phyloP scores from a whole-genome alignment of 2,329 filamentous ascomycete genomes.

The Xylariaceae sp. region DNA sequence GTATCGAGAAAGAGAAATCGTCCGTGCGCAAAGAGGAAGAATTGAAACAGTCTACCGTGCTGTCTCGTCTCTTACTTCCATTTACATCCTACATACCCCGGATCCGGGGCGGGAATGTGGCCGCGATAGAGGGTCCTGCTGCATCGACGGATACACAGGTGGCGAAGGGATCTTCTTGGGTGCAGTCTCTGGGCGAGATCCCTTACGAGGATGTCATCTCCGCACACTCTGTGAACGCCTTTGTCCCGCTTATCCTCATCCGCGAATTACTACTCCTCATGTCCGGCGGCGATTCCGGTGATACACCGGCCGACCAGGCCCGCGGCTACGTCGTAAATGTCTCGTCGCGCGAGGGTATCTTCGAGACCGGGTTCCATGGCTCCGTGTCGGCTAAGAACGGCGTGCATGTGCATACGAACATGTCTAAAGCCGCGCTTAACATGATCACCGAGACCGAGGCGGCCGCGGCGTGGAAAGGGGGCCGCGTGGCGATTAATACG shows the following conservation, averaged over 20 bases:
- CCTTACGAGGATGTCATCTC: constrained; percentile 18
- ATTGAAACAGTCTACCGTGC: neutral
- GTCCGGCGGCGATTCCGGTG: neutral
- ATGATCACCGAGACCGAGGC: constrained; percentile 19
- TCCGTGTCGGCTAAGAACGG: constrained; percentile 6
- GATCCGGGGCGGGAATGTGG: constrained; percentile 1
- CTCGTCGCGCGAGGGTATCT: constrained; percentile 12
- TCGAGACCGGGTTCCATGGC: neutral
- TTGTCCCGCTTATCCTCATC: constrained; percentile 14
- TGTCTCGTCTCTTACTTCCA: neutral
- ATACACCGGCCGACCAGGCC: neutral
- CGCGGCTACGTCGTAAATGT: constrained; percentile 12
- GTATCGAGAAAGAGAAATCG: constrained; percentile 6
- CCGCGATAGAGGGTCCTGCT: constrained; percentile 4
- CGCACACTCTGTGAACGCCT: constrained; percentile 15
- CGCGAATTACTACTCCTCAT: constrained; percentile 14
- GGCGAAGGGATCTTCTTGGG: constrained; percentile 9
- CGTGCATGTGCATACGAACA: constrained; percentile 12
- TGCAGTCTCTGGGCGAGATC: constrained; percentile 13
- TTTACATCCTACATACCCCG: constrained; percentile 1
- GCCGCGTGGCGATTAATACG: constrained; percentile 13
- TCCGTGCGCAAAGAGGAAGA: constrained; percentile 2
- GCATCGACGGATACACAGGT: neutral
- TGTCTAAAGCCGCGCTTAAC: constrained; percentile 16
- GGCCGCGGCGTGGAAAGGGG: constrained; percentile 1